These are phyloP conservation scores for Penicillium simplicissimum DNA, from an alignment of 495 filamentous ascomycete species.

Conservation along the genomic window DNA sequence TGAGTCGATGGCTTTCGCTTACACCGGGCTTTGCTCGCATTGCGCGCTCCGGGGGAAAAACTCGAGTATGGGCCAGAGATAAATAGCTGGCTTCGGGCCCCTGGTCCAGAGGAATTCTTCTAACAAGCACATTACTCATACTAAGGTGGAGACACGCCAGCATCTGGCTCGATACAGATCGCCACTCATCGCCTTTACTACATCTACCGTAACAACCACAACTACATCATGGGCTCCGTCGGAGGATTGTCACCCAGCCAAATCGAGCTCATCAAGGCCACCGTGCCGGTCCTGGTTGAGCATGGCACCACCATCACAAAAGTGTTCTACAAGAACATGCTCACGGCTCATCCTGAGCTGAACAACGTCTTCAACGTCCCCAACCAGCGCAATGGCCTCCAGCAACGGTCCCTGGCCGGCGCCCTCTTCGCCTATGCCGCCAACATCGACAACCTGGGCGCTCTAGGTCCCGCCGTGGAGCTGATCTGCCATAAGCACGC, in stretches of 20 bases:
- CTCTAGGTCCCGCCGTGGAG: constrained; percentile 62
- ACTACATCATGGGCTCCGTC: constrained; percentile 21
- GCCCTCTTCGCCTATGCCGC: constrained; percentile 70
- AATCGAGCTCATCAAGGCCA: constrained; percentile 44
- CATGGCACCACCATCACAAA: constrained; percentile 67
- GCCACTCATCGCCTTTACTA: not conserved
- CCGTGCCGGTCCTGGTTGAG: constrained; percentile 56
- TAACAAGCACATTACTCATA: not conserved
- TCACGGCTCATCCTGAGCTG: constrained; percentile 60
- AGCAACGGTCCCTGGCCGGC: constrained; percentile 63
- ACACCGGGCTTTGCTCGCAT: not conserved
- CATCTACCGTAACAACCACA: not conserved
- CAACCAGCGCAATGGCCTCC: constrained; percentile 64
- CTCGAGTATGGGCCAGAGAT: not conserved
- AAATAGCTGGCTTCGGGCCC: constrained; percentile 6
- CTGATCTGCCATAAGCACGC: constrained; percentile 76
- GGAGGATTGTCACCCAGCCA: constrained; percentile 32
- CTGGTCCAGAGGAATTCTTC: not conserved
- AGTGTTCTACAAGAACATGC: constrained; percentile 68
- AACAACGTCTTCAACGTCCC: constrained; percentile 67
- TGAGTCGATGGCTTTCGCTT: not conserved
- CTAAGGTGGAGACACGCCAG: not conserved
- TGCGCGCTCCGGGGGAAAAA: not conserved
- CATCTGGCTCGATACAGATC: not conserved
- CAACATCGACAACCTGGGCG: constrained; percentile 68